Evolutionary conservation across 1,284 basidiomycete species (phyloP), one percentile per base, ranked within the genome.

Genomic region (Wallemia mellicola): DNA sequence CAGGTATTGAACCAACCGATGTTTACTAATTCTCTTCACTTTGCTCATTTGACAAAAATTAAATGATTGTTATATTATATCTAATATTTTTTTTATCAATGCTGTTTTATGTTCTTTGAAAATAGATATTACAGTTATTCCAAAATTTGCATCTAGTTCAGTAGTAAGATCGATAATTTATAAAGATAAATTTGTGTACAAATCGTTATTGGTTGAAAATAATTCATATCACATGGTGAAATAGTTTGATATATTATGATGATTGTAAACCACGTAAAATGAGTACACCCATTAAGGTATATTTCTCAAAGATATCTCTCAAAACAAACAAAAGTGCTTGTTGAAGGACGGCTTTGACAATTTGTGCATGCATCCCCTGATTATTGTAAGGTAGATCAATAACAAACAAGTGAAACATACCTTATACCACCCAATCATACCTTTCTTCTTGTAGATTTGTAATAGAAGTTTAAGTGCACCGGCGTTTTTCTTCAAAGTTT

Each of bases 281-380:
- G 5, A 48, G n/a, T 73, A 83, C 78, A 62, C 85, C 76, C 27
- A 72, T 69, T 30, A 85, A 69, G 1, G 81, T 77, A 76, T 80
- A 85, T 17, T 78, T 77, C 67, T 86, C 83, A 64, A 86, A 85
- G 66, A 83, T 80, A 65, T 86, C 83, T 69, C 85, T 86, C 62
- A 81, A 81, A 74, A 82, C 78, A 72, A 84, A 84, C 59, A 84
- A 69, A 62, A 84, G 69, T 1, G 80, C 86, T 69, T 89, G 85
- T 2, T 83, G 82, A 19, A 89, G 70, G 24, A 89, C 85, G 0
- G 87, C 87, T 69, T 91, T 91, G 61, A 78, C 79, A 62, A 89
- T 86, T 68, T 91, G 86, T 11, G 86, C 85, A 67, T 82, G 76
- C 86, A 89, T 88, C 3, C 92, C 92, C 79, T 88, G 85, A 71